phyloP scores from a whole-genome alignment of 257 asterid species.

The Echites panduratus region DNA sequence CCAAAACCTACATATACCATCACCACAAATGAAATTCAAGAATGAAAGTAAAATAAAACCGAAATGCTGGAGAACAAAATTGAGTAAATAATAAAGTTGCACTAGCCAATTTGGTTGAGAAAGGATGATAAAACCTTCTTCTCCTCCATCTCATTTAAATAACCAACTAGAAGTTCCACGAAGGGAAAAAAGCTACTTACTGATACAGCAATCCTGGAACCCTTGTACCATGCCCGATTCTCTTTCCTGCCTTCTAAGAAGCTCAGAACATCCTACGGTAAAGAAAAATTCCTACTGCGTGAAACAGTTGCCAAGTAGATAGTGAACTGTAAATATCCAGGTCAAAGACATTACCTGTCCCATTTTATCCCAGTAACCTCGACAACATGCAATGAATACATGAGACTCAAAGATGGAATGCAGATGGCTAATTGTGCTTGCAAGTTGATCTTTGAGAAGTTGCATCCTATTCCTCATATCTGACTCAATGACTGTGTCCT shows the following conservation, averaged over 20 bases:
- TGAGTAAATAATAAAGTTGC: no score
- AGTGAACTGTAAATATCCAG: background rate
- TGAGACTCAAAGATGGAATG: slow-evolving; percentile 36
- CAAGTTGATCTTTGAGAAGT: slow-evolving; percentile 41
- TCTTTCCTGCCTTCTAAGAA: slow-evolving; percentile 49
- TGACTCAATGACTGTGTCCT: slow-evolving; percentile 36
- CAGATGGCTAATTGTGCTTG: slow-evolving; percentile 35
- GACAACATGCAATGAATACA: slow-evolving; percentile 41
- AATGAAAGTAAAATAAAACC: background rate
- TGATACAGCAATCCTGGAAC: slow-evolving; percentile 43
- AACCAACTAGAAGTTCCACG: background rate
- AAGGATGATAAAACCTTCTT: background rate
- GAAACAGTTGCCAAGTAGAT: background rate
- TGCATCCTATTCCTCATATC: slow-evolving; percentile 45
- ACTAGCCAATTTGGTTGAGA: background rate
- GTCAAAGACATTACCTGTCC: slow-evolving; percentile 31
- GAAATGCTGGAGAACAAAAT: no score
- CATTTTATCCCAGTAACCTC: slow-evolving; percentile 53
- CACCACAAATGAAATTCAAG: background rate
- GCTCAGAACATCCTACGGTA: slow-evolving; percentile 38
- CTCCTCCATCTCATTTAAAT: background rate
- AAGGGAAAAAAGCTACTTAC: slow-evolving; percentile 26
- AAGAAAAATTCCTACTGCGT: background rate
- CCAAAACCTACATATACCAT: slow-evolving; percentile 33
- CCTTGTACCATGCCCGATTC: slow-evolving; percentile 49